Base-by-base conservation (phyloP, 352 stramenopile genomes). In the Phytophthora fragariae region DNA sequence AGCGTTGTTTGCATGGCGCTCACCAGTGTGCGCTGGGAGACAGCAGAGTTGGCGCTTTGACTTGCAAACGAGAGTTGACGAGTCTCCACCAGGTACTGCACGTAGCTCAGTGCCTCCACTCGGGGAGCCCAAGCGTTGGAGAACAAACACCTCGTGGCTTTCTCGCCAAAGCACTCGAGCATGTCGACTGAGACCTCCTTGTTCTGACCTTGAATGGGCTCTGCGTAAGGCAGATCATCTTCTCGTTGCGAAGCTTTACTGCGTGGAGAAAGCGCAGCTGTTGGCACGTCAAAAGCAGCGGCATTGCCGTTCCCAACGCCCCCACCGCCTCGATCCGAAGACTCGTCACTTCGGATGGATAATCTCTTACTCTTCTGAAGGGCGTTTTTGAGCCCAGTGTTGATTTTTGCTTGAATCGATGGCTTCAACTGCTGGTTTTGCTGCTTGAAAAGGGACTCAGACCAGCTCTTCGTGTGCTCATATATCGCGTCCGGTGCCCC, bases 51-150 rank as follows among this genome's bases (percentile, higher is more conserved):
- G 2, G 31, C 11, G 1, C 21, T 41, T 31, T 72, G 77, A 0
- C 39, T 60, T 37, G 88, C 82, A 54, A 93, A 84, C 10, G 75
- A 62, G 8, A 93, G 54, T 24, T 83, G 66, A 0, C 88, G 85
- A 24, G 80, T 75, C 57, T 93, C 78, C 21, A 96, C 64, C 57
- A 91, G 76, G 17, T 81, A 84, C 53, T 96, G 89, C 31, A 96
- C 59, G 46, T 90, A 91, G 68, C 89, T 93, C 14, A 96, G 71
- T 9, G 84, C 89, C 64, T 95, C 89, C 1, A 95, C 88, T 1
- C 89, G 88, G 29, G 89, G 89, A 19, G 86, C 86, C 89, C 89
- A 96, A 2, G 89, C 86, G 49, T 91, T 91, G 1, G 88, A 96
- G 35, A 95, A 92, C 19, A 96, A 37, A 50, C 87, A 96, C 1